phyloP scores from a whole-genome alignment of 139 green algal species.

The Picochlorum sp. region DNA sequence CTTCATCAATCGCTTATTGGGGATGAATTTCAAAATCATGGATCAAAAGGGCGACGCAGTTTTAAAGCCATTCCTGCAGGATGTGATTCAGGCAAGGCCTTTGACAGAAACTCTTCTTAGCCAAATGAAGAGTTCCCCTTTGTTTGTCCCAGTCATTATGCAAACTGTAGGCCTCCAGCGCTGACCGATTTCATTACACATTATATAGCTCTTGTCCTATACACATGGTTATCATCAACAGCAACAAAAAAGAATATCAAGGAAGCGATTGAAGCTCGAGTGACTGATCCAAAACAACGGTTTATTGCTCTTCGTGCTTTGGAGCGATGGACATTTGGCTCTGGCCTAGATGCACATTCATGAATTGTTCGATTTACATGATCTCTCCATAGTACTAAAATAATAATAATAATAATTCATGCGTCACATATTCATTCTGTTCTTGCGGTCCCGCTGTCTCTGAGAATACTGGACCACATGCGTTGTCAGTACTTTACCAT shows the following conservation, averaged over 20 bases:
- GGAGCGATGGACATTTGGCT: constrained; percentile 30
- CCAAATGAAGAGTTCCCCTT: constrained; percentile 43
- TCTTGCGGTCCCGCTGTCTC: no score
- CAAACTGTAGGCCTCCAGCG: constrained; percentile 37
- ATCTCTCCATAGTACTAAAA: no score
- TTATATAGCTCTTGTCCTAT: constrained; percentile 41
- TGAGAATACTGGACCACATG: no score
- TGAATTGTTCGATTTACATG: no score
- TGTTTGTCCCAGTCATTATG: constrained; percentile 57
- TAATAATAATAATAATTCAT: no score
- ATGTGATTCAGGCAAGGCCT: constrained; percentile 70
- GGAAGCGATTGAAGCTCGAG: neutral
- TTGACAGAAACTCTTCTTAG: constrained; percentile 43
- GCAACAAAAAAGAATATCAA: neutral
- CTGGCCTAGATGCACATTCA: constrained; percentile 11
- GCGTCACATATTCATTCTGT: no score
- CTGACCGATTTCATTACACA: constrained; percentile 59
- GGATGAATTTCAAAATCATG: constrained; percentile 77
- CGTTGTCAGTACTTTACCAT: neutral
- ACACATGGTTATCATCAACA: constrained; percentile 16
- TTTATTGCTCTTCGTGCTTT: constrained; percentile 20
- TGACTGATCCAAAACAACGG: neutral
- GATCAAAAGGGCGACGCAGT: constrained; percentile 52
- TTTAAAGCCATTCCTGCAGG: constrained; percentile 84
- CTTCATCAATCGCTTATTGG: constrained; percentile 75